phyloP scores from a whole-genome alignment of 106 monocot genomes.

The Acanthochlamys bracteata region DNA sequence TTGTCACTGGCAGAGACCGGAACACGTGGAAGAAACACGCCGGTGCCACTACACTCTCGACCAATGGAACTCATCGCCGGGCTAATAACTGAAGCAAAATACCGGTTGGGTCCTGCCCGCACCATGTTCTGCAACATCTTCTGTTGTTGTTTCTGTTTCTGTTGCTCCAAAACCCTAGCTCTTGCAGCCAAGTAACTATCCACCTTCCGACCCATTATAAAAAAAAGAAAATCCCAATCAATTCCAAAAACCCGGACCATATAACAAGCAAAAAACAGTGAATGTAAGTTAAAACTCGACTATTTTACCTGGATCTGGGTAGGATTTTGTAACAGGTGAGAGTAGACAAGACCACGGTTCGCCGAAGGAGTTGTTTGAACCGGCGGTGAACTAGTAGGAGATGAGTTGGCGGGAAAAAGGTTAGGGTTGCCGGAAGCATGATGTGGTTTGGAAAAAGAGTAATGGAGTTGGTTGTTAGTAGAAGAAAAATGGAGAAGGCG shows the following conservation, averaged over 20 bases:
- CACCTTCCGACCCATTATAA: conserved; percentile 8
- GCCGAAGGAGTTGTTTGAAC: neutral
- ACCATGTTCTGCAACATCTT: neutral
- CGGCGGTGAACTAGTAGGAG: neutral
- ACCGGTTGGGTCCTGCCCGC: neutral
- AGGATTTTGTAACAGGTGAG: neutral
- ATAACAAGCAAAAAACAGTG: neutral
- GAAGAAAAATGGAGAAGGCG: neutral
- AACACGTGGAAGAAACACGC: conserved; percentile 10
- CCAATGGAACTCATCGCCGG: too few relatives aligned
- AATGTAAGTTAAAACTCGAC: neutral
- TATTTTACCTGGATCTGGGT: neutral
- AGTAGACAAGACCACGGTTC: neutral
- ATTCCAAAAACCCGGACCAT: neutral
- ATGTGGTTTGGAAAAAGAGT: neutral
- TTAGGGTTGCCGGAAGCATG: neutral
- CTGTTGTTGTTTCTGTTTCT: neutral
- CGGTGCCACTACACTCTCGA: conserved; percentile 4
- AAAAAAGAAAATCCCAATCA: neutral
- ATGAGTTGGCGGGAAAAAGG: neutral
- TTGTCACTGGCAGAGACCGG: neutral
- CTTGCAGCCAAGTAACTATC: neutral
- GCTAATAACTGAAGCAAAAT: neutral
- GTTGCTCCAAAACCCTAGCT: conserved; percentile 6
- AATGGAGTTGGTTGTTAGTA: neutral